phyloP scores from a whole-genome alignment of 2,329 filamentous ascomycete species.

The Didymella glomerata region DNA sequence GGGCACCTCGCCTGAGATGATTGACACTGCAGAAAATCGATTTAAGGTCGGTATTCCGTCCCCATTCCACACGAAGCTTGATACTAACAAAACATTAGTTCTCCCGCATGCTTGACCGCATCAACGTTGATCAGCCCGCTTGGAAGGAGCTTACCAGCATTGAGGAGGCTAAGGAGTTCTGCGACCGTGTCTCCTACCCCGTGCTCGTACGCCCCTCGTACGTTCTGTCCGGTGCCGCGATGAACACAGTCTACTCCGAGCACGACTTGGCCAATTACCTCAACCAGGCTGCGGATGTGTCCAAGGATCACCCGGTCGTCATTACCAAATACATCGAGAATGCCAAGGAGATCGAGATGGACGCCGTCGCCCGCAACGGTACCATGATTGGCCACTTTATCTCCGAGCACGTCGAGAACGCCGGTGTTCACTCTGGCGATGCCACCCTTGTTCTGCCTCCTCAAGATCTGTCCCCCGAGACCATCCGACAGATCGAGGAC shows the following conservation, averaged over 20 bases:
- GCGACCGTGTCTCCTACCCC: conserved; percentile 86
- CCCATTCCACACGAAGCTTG: background rate
- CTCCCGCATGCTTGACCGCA: conserved; percentile 87
- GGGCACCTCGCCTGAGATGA: conserved; percentile 98
- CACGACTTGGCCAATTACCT: conserved; percentile 90
- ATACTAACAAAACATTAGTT: background rate
- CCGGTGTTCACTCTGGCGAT: conserved; percentile 97
- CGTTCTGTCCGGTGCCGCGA: conserved; percentile 94
- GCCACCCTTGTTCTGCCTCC: conserved; percentile 94
- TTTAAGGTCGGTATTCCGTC: conserved; percentile 79
- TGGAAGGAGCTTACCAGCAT: conserved; percentile 99
- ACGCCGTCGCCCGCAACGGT: conserved; percentile 91
- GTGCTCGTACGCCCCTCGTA: conserved; percentile 96
- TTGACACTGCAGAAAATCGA: conserved; percentile 94
- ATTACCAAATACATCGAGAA: conserved; percentile 99
- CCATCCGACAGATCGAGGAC: conserved; percentile 89
- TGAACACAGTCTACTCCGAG: conserved; percentile 99
- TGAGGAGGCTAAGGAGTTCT: conserved; percentile 87
- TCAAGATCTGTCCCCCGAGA: conserved; percentile 89
- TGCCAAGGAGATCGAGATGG: conserved; percentile 99
- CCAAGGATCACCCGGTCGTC: conserved; percentile 93
- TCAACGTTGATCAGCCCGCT: conserved; percentile 92
- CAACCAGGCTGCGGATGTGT: conserved; percentile 90
- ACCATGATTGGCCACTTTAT: conserved; percentile 94
- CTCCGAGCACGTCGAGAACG: conserved; percentile 98